Percentiles rank a stretch among this genome's conserved stretches.
These are phyloP conservation scores for Rhynchospora pubera DNA, from an alignment of 176 grass and related monocot genomes.

Conservation along the genomic window DNA sequence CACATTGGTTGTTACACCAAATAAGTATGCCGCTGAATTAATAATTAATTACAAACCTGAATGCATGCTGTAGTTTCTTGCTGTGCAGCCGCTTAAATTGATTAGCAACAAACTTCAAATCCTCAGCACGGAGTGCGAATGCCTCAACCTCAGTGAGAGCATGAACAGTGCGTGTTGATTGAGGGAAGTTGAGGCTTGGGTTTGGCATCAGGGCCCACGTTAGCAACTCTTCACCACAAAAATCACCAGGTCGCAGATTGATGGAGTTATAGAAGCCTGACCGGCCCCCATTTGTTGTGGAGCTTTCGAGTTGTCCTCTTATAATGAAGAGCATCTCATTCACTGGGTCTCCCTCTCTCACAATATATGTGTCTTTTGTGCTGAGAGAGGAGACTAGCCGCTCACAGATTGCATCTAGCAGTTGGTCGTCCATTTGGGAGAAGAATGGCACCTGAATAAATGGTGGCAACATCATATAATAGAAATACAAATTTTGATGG, in stretches of 20 bases:
- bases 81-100: conserved; percentile 97
- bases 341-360: conserved; percentile 68
- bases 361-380: conserved; percentile 86
- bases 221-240: conserved; percentile 92
- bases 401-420: conserved; percentile 93
- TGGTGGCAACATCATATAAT: neutral
- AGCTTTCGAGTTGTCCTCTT: conserved; percentile 87
- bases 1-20: neutral
- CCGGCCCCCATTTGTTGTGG: conserved; percentile 77
- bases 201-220: conserved; percentile 95
- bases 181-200: conserved; percentile 74
- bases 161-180: conserved; percentile 66
- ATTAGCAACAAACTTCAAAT: conserved; percentile 86
- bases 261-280: conserved; percentile 95
- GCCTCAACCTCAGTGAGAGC: conserved; percentile 81
- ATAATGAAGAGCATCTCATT: conserved; percentile 95
- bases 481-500: neutral
- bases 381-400: conserved; percentile 75
- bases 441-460: conserved; percentile 72
- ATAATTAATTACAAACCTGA: conserved; percentile 34
- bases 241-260: conserved; percentile 74
- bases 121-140: conserved; percentile 80
- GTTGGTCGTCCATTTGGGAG: conserved; percentile 93
- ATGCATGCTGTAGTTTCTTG: conserved; percentile 89
- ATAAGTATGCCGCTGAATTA: neutral